Percentiles rank a stretch among this genome's conserved stretches.
phyloP scores from a whole-genome alignment of 495 filamentous ascomycete genomes.

The Xylaria longipes region DNA sequence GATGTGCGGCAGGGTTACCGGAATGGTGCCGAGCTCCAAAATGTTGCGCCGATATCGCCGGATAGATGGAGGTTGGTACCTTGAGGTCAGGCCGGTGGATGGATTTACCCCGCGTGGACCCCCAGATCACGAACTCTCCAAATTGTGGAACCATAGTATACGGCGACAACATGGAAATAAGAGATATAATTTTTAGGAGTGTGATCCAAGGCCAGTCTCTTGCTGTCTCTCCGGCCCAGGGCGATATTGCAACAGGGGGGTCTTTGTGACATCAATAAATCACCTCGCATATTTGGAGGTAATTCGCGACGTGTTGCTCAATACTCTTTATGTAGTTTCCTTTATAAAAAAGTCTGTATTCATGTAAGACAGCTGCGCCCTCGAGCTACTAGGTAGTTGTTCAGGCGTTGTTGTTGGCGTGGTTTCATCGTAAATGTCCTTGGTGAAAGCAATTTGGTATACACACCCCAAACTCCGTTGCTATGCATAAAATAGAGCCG shows the following conservation, averaged over 20 bases:
- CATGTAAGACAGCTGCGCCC: background rate
- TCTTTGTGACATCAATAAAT: background rate
- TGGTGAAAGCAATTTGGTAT: conserved; percentile 37
- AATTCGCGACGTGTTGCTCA: background rate
- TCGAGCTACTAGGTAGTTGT: conserved; percentile 1
- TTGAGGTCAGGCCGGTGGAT: background rate
- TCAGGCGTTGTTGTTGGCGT: background rate
- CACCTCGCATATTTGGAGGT: background rate
- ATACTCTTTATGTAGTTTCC: background rate
- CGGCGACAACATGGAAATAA: conserved; percentile 6
- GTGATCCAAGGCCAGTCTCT: background rate
- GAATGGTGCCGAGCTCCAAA: background rate
- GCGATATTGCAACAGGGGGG: background rate
- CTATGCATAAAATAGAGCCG: conserved; percentile 35
- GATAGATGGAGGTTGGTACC: background rate
- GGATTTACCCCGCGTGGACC: conserved; percentile 7
- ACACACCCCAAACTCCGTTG: conserved; percentile 35
- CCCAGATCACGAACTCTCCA: background rate
- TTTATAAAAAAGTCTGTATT: conserved; percentile 2
- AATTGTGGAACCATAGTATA: background rate
- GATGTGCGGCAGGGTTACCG: conserved; percentile 8
- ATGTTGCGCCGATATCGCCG: conserved; percentile 24
- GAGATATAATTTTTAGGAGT: background rate
- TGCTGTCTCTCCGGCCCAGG: background rate
- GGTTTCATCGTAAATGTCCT: conserved; percentile 1